Evolutionary conservation across 2,329 filamentous ascomycete genomes (phyloP).

Genomic region (Knufia fluminis): DNA sequence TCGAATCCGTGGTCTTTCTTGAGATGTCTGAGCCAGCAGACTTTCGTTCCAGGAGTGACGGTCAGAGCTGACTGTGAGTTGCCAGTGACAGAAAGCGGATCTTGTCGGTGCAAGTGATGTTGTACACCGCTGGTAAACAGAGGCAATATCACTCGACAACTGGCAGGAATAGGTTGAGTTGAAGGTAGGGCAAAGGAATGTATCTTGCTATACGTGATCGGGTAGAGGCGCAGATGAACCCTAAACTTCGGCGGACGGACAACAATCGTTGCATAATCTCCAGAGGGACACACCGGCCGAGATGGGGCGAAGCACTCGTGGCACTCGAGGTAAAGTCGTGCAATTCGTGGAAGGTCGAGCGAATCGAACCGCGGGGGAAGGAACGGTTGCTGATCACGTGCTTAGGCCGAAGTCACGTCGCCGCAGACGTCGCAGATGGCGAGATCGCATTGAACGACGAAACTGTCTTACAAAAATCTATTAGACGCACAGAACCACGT

Average conservation of each 20-base stretch:
- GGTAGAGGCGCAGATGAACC: neutral
- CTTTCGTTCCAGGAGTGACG: neutral
- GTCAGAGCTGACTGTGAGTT: neutral
- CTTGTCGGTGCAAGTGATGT: neutral
- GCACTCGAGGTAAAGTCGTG: neutral
- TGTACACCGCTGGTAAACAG: neutral
- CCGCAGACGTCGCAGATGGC: neutral
- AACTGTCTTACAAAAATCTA: neutral
- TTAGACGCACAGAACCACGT: neutral
- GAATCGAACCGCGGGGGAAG: neutral
- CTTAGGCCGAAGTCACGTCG: neutral
- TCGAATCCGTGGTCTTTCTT: neutral
- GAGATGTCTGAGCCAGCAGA: slow-evolving; percentile 9
- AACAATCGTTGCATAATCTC: neutral
- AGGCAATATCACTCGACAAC: neutral
- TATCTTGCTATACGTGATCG: neutral
- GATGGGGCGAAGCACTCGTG: neutral
- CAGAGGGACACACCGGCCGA: neutral
- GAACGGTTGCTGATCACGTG: neutral
- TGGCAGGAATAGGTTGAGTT: neutral
- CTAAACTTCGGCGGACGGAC: neutral
- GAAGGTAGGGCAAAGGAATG: neutral
- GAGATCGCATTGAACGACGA: neutral
- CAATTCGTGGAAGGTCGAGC: neutral
- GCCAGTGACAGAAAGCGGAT: neutral